Evolutionary conservation across 2,329 filamentous ascomycete genomes (phyloP).

Genomic region (Calonectria fujianensis): DNA sequence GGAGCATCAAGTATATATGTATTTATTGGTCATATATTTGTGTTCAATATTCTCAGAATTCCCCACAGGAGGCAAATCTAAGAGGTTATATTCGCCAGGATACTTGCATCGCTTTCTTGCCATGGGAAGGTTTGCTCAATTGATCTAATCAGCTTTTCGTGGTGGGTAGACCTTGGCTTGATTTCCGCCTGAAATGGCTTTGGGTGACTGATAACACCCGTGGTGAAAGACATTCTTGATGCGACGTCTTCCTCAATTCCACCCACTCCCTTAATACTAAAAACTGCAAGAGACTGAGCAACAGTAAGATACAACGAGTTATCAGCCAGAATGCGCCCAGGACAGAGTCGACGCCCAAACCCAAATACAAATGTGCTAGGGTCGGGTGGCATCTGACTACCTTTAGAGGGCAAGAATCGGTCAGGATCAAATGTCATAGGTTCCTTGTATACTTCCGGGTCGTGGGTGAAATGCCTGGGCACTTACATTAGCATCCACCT

Average conservation of each 20-base stretch:
- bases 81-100: constrained; percentile 27
- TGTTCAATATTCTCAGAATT: neutral
- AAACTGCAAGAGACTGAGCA: constrained; percentile 67
- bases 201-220: constrained; percentile 47
- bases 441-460: constrained; percentile 44
- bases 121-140: constrained; percentile 46
- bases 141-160: constrained; percentile 40
- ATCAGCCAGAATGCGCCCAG: constrained; percentile 57
- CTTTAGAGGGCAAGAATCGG: constrained; percentile 44
- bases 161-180: constrained; percentile 39
- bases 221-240: constrained; percentile 33
- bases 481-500: neutral
- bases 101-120: constrained; percentile 42
- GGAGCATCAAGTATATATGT: neutral
- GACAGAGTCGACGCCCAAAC: constrained; percentile 60
- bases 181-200: constrained; percentile 40
- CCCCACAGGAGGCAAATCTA: neutral
- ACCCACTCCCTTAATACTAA: constrained; percentile 58
- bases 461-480: constrained; percentile 44
- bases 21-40: neutral
- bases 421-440: constrained; percentile 45
- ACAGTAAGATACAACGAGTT: constrained; percentile 57
- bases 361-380: constrained; percentile 57
- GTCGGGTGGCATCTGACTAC: constrained; percentile 51
- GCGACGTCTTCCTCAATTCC: neutral